Evolutionary conservation across 2,329 filamentous ascomycete genomes (phyloP).

Genomic region (Alternaria panax): DNA sequence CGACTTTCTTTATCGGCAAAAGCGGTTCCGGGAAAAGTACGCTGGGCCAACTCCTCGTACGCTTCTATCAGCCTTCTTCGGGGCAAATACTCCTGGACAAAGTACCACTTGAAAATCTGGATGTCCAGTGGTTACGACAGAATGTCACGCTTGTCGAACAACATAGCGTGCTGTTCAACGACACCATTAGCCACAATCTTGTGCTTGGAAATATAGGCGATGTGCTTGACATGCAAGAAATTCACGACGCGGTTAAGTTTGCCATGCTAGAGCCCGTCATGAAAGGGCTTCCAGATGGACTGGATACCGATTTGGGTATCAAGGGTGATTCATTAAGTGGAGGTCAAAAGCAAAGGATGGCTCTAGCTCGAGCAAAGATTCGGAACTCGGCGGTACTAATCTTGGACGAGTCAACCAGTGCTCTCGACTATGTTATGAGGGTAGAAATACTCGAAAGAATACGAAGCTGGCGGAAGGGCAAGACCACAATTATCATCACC

Average conservation of each 20-base stretch:
- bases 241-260: constrained; percentile 69
- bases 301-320: constrained; percentile 74
- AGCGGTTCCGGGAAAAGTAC: constrained; percentile 96
- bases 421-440: constrained; percentile 77
- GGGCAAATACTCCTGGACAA: constrained; percentile 77
- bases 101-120: constrained; percentile 65
- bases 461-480: constrained; percentile 76
- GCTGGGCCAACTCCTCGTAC: constrained; percentile 77
- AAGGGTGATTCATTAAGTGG: constrained; percentile 79
- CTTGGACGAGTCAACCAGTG: constrained; percentile 87
- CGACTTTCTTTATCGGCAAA: constrained; percentile 81
- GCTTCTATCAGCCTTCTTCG: constrained; percentile 72
- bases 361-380: constrained; percentile 78
- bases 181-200: constrained; percentile 80
- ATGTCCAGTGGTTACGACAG: constrained; percentile 74
- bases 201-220: constrained; percentile 70
- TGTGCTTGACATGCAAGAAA: constrained; percentile 60
- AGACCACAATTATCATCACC: constrained; percentile 92
- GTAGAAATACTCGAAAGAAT: constrained; percentile 75
- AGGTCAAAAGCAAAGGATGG: constrained; percentile 83
- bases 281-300: constrained; percentile 69
- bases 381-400: constrained; percentile 82
- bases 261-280: constrained; percentile 75
- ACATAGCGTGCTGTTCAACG: constrained; percentile 79
- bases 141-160: constrained; percentile 87